Conservation (phyloP, 768 basidiomycete genomes). For the Leccinellum albellum region DNA sequence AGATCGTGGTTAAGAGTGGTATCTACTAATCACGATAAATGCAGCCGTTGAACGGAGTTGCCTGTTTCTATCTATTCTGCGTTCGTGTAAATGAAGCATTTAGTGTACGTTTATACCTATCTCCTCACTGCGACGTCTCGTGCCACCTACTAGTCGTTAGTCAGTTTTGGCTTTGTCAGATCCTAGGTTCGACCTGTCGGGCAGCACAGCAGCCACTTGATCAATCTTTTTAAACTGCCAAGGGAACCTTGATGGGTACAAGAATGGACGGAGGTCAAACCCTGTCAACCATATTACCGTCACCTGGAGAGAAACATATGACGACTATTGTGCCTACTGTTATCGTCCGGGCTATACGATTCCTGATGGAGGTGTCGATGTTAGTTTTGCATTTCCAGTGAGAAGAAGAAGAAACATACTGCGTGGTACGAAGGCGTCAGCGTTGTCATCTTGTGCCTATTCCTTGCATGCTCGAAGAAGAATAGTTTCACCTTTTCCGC, state of each 20-base stretch:
- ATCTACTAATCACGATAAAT: too few relatives aligned
- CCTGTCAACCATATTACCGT: conserved; percentile 42
- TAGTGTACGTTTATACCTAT: conserved; percentile 11
- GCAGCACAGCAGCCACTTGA: conserved; percentile 69
- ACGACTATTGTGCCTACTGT: conserved; percentile 73
- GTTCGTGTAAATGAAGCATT: background rate
- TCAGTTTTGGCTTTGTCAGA: conserved; percentile 48
- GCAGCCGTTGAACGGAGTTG: too few relatives aligned
- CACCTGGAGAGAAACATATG: too few relatives aligned
- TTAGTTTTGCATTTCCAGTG: background rate
- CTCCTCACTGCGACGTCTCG: background rate
- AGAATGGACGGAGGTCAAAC: conserved; percentile 93
- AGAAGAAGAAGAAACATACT: conserved; percentile 41
- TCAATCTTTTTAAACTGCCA: conserved; percentile 99
- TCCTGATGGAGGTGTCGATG: conserved; percentile 48
- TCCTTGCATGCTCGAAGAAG: conserved; percentile 95
- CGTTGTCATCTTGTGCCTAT: conserved; percentile 98
- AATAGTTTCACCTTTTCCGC: conserved; percentile 97
- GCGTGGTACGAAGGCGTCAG: conserved; percentile 93
- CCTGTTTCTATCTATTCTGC: too few relatives aligned
- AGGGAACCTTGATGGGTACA: conserved; percentile 91
- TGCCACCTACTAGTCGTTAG: conserved; percentile 21
- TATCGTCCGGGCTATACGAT: conserved; percentile 95
- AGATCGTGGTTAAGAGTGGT: too few relatives aligned
- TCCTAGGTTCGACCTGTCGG: conserved; percentile 55